Base-by-base conservation (phyloP, 1,284 basidiomycete genomes). In the Microbotryum lychnidis-dioicae region DNA sequence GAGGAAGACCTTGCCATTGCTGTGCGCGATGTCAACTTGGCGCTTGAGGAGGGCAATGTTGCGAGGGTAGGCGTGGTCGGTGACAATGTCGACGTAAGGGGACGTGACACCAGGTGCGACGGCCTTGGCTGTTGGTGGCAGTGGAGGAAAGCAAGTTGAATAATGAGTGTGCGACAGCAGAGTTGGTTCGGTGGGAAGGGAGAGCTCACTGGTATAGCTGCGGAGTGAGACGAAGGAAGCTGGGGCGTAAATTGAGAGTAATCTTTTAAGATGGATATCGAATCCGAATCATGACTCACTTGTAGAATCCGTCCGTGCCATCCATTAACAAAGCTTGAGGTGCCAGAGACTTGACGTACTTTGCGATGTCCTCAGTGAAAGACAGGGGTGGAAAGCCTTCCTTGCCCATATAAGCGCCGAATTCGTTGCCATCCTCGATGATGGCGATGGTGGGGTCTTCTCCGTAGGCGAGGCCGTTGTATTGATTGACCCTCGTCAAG, bases 381-480 rank as follows among this genome's bases (percentile, higher is more conserved):
- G 51, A 51, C 12, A 23, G 53, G 12, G 58, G 58, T 33, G 62
- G 58, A 14, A 49, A 58, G 21, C 62, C 62, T 60, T 63, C 44
- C 51, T 52, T 45, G 25, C 56, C 45, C 45, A 59, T 50, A 25
- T 54, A 63, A 14, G 50, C 62, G 5, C 62, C 51, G 12, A 53
- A 33, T 20, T 53, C 51, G 20, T 53, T 53, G 51, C 51, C 51
- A 53, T 56, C 59, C 56, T 63, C 62, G 51, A 50, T 58, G 4
- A 54, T 54, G 33, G 58, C 31, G 46, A 63, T 63, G 31, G 61
- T 58, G 14, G 62, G 62, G 42, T 63, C 62, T 44, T 63, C 53
- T 33, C 52, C 53, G 21, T 50, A 56, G 44, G 51, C 45, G 42
- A 63, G 54, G 31, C 58, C 62, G 21, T 50, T 63, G 62, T 55